A percentile compares a stretch with the other conserved stretches of the same genome.
Conservation (phyloP, 2,329 filamentous ascomycete genomes). For the Hirsutella minnesotensis region DNA sequence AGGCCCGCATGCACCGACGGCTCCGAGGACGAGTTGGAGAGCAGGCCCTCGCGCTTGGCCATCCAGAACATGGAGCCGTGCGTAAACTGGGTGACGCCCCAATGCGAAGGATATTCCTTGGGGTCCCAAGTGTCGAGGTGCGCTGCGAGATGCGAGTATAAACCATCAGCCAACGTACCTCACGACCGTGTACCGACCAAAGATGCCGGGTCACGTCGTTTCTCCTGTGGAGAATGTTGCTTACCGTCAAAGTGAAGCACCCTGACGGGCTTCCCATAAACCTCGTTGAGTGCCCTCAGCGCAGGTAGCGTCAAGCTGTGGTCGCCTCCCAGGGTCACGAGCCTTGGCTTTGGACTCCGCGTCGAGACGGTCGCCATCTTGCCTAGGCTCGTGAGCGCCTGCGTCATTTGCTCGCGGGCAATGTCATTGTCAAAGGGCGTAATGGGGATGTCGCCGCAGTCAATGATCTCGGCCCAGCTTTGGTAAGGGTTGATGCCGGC, state of each 20-base stretch:
- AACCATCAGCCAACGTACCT: neutral
- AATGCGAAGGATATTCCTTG: conserved; percentile 65
- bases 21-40: conserved; percentile 59
- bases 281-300: conserved; percentile 50
- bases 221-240: neutral
- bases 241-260: conserved; percentile 61
- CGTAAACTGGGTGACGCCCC: conserved; percentile 58
- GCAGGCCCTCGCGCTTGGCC: conserved; percentile 67
- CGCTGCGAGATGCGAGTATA: too few relatives aligned
- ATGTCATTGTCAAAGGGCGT: conserved; percentile 78
- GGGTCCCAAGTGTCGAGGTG: conserved; percentile 85
- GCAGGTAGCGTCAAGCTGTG: conserved; percentile 61
- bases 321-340: conserved; percentile 63
- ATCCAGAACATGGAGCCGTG: conserved; percentile 92
- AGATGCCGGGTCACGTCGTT: neutral
- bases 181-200: too few relatives aligned
- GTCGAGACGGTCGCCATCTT: conserved; percentile 24
- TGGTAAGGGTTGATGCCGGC: conserved; percentile 76
- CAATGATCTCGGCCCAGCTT: conserved; percentile 69
- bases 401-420: conserved; percentile 73
- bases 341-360: conserved; percentile 31
- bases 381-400: conserved; percentile 61
- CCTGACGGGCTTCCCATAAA: conserved; percentile 50
- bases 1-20: conserved; percentile 71
- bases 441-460: conserved; percentile 85